Conservation (phyloP, 768 basidiomycete genomes). For the Cystobasidium onofrii region DNA sequence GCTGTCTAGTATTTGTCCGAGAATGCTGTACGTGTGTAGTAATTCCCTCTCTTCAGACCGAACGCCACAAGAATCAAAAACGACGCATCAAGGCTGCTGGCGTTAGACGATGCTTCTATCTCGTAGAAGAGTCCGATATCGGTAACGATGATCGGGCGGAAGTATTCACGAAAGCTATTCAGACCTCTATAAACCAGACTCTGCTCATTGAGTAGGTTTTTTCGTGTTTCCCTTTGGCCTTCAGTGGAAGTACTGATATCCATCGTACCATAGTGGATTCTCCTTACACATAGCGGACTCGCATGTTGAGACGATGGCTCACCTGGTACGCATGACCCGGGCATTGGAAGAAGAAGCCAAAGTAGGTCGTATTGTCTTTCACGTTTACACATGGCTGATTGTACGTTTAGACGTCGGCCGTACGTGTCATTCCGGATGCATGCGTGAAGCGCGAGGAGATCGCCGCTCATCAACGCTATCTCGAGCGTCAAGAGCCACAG, state of each 20-base stretch:
- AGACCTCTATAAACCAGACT: conserved; percentile 5
- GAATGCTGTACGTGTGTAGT: not conserved
- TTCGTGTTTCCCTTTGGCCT: not conserved
- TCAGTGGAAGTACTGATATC: not conserved
- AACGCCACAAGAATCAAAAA: not conserved
- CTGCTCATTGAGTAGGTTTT: not conserved
- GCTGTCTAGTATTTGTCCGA: not conserved
- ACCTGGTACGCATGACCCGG: not conserved
- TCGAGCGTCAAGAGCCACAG: not conserved
- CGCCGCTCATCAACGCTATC: not conserved
- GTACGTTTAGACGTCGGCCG: not conserved
- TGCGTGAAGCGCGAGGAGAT: not conserved
- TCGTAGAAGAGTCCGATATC: conserved; percentile 6
- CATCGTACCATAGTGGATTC: not conserved
- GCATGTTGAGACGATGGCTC: not conserved
- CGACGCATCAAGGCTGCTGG: conserved; percentile 15
- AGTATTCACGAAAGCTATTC: conserved; percentile 11
- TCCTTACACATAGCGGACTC: not conserved
- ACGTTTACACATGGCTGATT: no score
- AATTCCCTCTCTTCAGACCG: not conserved
- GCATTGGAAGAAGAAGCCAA: not conserved
- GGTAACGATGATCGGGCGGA: not conserved
- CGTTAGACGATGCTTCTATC: not conserved
- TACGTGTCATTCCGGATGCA: conserved; percentile 1
- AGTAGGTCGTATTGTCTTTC: not conserved